These are phyloP conservation scores for Cryptomeria japonica DNA, from an alignment of 75 land plant species.

Conservation along the genomic window DNA sequence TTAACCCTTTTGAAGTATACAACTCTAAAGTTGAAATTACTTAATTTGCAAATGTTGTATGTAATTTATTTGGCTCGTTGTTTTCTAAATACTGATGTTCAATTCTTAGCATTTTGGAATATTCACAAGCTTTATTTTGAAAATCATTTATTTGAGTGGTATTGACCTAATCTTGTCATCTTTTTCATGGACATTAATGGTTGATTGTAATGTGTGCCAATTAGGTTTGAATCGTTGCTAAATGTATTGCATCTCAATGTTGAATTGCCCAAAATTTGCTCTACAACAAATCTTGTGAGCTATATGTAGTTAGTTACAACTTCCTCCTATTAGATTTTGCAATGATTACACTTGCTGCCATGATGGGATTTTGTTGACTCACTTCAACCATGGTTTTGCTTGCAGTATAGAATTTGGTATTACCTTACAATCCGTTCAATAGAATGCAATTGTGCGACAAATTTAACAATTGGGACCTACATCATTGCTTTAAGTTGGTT, in stretches of 20 bases:
- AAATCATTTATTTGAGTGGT: neutral
- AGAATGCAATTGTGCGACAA: neutral
- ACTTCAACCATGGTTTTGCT: neutral
- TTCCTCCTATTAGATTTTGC: neutral
- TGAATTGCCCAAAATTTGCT: neutral
- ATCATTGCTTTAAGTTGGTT: neutral
- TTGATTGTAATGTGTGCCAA: neutral
- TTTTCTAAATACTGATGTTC: neutral
- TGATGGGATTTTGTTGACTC: neutral
- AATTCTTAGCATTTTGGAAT: neutral
- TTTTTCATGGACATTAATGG: neutral
- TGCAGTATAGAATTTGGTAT: neutral
- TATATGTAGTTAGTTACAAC: neutral
- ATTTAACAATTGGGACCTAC: neutral
- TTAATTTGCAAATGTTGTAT: too few species aligned
- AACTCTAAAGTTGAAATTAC: too few species aligned
- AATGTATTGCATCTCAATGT: neutral
- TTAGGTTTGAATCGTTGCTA: conserved; percentile 1
- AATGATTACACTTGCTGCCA: neutral
- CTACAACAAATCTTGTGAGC: neutral
- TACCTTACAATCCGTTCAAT: neutral
- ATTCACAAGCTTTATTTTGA: neutral
- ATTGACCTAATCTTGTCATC: neutral
- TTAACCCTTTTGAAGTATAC: too few species aligned
- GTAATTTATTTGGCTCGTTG: too few species aligned